Conservation (phyloP, 2,329 filamentous ascomycete genomes). For the Aschersonia sp. region DNA sequence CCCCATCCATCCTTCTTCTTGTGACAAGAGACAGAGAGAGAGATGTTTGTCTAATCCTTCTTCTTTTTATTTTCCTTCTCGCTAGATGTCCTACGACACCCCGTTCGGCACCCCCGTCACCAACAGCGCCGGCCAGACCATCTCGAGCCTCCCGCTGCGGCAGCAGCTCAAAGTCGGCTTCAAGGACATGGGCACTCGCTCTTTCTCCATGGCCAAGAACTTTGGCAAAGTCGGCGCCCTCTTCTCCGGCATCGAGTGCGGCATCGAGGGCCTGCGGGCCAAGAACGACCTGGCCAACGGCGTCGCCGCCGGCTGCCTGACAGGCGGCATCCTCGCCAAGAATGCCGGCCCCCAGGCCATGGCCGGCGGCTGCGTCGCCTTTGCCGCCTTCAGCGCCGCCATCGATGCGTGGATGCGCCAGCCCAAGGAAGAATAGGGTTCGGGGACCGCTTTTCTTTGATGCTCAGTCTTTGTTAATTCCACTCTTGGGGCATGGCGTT, state of each 20-base stretch:
- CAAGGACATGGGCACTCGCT: slow-evolving; percentile 84
- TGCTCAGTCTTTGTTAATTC: too few species aligned
- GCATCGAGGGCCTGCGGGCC: slow-evolving; percentile 79
- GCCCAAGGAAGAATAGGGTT: slow-evolving; percentile 43
- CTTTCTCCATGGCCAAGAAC: slow-evolving; percentile 76
- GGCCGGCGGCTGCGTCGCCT: slow-evolving; percentile 76
- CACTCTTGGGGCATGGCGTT: background rate
- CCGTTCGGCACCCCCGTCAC: slow-evolving; percentile 47
- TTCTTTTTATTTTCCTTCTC: background rate
- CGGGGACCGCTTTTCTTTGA: too few species aligned
- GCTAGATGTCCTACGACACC: slow-evolving; percentile 94
- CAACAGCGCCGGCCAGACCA: slow-evolving; percentile 18
- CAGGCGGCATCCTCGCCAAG: slow-evolving; percentile 74
- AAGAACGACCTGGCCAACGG: slow-evolving; percentile 92
- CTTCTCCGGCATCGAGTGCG: slow-evolving; percentile 88
- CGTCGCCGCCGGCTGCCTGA: slow-evolving; percentile 75
- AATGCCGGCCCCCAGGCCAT: slow-evolving; percentile 83
- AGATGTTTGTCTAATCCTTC: background rate
- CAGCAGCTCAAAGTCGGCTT: slow-evolving; percentile 78
- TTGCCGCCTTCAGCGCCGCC: slow-evolving; percentile 81
- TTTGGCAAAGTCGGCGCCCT: slow-evolving; percentile 88
- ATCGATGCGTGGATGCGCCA: slow-evolving; percentile 87
- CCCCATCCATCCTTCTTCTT: background rate
- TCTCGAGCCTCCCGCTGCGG: slow-evolving; percentile 57
- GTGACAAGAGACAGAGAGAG: too few species aligned